Evolutionary conservation across 2,329 filamentous ascomycete species (phyloP), one percentile per base, ranked within the genome.

Genomic region (Ophiocordyceps robertsii): DNA sequence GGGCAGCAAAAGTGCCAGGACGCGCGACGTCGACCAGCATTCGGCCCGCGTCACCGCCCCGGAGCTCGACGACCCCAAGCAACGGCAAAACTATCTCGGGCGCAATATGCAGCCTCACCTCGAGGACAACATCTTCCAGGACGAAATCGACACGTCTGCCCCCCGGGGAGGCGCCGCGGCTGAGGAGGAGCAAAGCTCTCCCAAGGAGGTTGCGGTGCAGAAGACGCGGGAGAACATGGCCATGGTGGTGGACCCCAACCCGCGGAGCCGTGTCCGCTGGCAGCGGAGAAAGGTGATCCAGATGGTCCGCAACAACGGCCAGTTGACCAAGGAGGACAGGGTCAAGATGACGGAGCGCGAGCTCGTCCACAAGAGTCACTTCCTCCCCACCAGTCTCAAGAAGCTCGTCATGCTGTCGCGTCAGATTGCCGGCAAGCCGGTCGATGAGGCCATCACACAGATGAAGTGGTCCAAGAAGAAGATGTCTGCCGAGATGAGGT

Each of bases 381-480:
- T 76, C 51, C 74, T 95, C 58, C 81, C 88, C 54, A 95, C 92
- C 3, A 87, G 80, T 39, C 70, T 85, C 49, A 98, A 98, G 77
- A 98, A 98, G 69, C 72, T 98, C 43, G 80, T 82, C 41, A 82
- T 84, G 53, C 67, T 98, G 40, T 81, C 90, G 21, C 78, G 83
- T 43, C 92, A 96, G 66, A 92, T 98, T 56, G 74, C 80, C 2
- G 92, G 92, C 51, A 96, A 95, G 74, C 81, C 82, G n/a, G 71
- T 98, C 47, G 87, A 93, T 44, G 89, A 98, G 31, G 92, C 92
- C 13, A 85, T 96, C 51, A 66, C 84, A 43, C 92, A 98, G 70
- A 95, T 98, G 86, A 77, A 82, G 43, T 96, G 90, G 68, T 90
- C 82, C 61, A 86, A 87, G 70, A 98, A 98, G 76, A 90, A 88